Base-by-base conservation (phyloP, 1,284 basidiomycete species). In the Boletus semigastroideus region DNA sequence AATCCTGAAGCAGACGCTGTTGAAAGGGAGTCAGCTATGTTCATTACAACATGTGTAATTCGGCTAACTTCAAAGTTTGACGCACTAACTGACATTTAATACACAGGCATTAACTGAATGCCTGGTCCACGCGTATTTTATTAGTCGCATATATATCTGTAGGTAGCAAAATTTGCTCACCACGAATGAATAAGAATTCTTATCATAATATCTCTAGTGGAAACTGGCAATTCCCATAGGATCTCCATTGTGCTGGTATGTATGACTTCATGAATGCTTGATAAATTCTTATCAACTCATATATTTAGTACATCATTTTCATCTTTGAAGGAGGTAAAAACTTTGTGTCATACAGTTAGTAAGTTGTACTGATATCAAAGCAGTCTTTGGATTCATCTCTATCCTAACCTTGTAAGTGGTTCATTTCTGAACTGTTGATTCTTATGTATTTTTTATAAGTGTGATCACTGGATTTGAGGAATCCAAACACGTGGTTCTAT, bases 361-460 rank as follows among this genome's bases (percentile, higher is more conserved):
- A 19, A 5, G 16, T 33, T 13, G 30, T 46, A 33, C 10, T 64
- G 13, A 56, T 31, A 41, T 20, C 1, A 19, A 39, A 14, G 20
- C 30, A 61, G 61, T 20, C 36, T 56, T 75, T 65, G 48, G 77
- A 45, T 34, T 74, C 10, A 63, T 67, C 27, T 79, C 77, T 5
- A 80, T 69, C n/a, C 4, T 59, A 10, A 38, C 5, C 27, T 17
- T 52, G 63, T 68, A 40, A 27, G 65, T 54, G n/a, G 3, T 52
- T 53, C 1, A 39, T 19, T 42, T 7, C 11, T 41, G 9, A 4
- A 28, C 16, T 45, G 14, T 20, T 48, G 5, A 48, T 34, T 14
- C 1, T 0, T 40, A n/a, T 39, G 1, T 33, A 33, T 34, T 1
- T 17, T 43, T 48, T n/a, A 7, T 33, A 20, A 63, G 63, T 25